Base-by-base conservation (phyloP, 2,329 filamentous ascomycete genomes). In the Ophiostoma sp. region DNA sequence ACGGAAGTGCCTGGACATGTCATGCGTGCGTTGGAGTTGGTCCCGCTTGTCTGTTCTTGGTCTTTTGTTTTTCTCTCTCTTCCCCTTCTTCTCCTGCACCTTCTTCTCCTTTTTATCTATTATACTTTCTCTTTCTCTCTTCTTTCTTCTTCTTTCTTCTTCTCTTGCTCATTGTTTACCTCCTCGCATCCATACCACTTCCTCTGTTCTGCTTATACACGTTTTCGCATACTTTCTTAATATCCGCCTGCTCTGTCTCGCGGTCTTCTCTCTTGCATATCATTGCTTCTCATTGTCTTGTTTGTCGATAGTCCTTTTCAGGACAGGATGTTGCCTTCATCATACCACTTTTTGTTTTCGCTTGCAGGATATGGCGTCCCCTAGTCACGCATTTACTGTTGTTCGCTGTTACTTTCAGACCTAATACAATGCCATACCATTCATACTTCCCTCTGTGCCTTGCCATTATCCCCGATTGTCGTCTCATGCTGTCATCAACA, bases 281-380 rank as follows among this genome's bases (percentile, higher is more conserved):
- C 3, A 44, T 44, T 44, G 6, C 7, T 8, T 44, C 42, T 44
- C 42, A 7, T 14, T 60, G 16, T 16, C 55, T 16, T 38, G 27
- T 38, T 60, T 38, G 55, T 27, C 27, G 49, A 14, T 27, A 8
- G 27, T 40, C 52, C 12, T 18, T n/a, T 60, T 14, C 27, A 27
- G 27, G 27, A 27, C 27, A 27, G 38, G 58, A 42, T 62, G 58
- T 14, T 55, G 27, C 49, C 49, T 14, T 41, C 58, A 62, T 62
- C 58, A 62, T 62, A 62, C 58, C 58, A 41, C 55, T 62, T 62
- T n/a, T 62, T 12, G 27, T 41, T 62, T 62, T 18, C 58, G 55
- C 27, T 60, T 2, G 18, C n/a, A 55, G 12, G 49, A 55, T 38
- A 38, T 60, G 55, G 55, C 55, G 55, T 38, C 49, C 16, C 42